A percentile compares a stretch with the other conserved stretches of the same genome.
These are phyloP conservation scores for Crithidia brevicula DNA, from an alignment of 208 protist genomes.

Conservation along the genomic window DNA sequence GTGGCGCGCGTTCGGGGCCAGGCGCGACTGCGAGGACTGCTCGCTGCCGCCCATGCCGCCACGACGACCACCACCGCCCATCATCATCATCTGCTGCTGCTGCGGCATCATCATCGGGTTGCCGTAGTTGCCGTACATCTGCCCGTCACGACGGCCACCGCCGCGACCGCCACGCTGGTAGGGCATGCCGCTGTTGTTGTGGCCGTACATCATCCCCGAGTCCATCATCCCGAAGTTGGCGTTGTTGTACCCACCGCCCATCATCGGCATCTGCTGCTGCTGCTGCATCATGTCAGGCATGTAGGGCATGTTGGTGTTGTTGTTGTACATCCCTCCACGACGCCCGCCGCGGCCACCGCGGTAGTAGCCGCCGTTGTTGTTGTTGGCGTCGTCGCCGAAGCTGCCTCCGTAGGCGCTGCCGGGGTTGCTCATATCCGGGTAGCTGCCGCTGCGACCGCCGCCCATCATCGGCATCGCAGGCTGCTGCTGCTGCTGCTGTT, in stretches of 20 bases:
- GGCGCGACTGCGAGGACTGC: conserved; percentile 10
- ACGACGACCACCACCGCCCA: conserved; percentile 4
- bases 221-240: conserved; percentile 2
- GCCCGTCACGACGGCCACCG: conserved; percentile 9
- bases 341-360: conserved; percentile 14
- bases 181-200: conserved; percentile 13
- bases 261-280: conserved; percentile 26
- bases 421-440: conserved; percentile 6
- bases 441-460: not conserved
- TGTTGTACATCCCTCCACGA: conserved; percentile 22
- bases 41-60: not conserved
- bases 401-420: conserved; percentile 12
- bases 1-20: conserved; percentile 16
- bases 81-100: conserved; percentile 24
- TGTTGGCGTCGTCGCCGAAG: conserved; percentile 25
- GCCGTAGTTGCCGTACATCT: conserved; percentile 26
- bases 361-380: conserved; percentile 18
- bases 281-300: conserved; percentile 14
- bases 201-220: conserved; percentile 39
- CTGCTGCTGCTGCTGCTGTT: conserved; percentile 22
- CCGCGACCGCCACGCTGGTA: conserved; percentile 7
- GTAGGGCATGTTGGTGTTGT: conserved; percentile 28
- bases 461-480: conserved; percentile 13
- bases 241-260: conserved; percentile 3
- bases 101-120: conserved; percentile 35